A percentile compares a stretch with the other conserved stretches of the same genome.
These are phyloP conservation scores for Daldinia loculata DNA, from an alignment of 495 filamentous ascomycete genomes.

Conservation along the genomic window DNA sequence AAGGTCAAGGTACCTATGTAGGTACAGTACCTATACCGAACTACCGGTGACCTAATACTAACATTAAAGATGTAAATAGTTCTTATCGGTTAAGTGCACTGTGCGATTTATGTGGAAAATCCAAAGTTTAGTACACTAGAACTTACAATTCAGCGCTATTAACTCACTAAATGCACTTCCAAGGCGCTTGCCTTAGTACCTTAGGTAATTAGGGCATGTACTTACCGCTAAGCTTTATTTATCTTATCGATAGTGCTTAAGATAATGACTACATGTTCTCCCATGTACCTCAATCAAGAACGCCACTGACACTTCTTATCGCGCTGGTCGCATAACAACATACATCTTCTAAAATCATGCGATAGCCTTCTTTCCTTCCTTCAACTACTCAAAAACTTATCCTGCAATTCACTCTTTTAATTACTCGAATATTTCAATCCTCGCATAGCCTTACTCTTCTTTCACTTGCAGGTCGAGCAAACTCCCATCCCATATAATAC, in stretches of 20 bases:
- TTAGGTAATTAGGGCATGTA: too few relatives aligned
- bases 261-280: too few relatives aligned
- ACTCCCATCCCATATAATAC: background rate
- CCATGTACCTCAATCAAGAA: too few relatives aligned
- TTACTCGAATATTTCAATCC: background rate
- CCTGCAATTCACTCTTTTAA: background rate
- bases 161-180: background rate
- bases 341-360: background rate
- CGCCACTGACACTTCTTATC: background rate
- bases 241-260: constrained; percentile 41
- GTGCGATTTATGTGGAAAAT: background rate
- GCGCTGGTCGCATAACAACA: background rate
- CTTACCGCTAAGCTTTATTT: constrained; percentile 36
- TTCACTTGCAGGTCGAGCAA: background rate
- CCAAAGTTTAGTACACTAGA: background rate
- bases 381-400: background rate
- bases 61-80: background rate
- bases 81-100: background rate
- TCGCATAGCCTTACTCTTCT: background rate
- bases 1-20: background rate
- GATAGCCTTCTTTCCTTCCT: background rate
- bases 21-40: background rate
- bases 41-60: background rate
- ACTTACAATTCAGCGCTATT: background rate
- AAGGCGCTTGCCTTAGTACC: background rate